Evolutionary conservation across 1,284 basidiomycete species (phyloP).

Genomic region (Mycena citricolor): DNA sequence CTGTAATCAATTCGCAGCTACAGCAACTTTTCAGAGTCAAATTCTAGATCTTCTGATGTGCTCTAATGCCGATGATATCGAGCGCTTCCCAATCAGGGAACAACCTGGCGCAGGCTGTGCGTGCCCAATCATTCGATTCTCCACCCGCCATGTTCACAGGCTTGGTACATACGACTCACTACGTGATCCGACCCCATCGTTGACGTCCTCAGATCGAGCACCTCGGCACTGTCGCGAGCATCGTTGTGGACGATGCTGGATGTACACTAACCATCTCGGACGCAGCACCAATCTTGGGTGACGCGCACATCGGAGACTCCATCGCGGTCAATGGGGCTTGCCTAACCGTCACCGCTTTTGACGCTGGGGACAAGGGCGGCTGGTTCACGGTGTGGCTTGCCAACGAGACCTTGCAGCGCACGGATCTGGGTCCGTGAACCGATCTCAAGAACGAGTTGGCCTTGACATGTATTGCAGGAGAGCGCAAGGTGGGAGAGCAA

Average conservation of each 20-base stretch:
- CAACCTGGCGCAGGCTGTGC: no score
- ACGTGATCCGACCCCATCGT: not conserved
- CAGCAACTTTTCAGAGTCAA: no score
- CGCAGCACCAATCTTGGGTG: conserved; percentile 76
- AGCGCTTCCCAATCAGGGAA: no score
- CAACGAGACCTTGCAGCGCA: conserved; percentile 91
- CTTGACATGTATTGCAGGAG: conserved; percentile 46
- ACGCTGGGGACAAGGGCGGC: conserved; percentile 56
- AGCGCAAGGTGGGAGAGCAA: conserved; percentile 76
- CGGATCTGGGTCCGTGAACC: conserved; percentile 73
- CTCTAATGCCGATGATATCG: no score
- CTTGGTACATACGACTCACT: conserved; percentile 46
- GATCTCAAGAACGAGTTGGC: no score
- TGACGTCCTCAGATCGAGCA: conserved; percentile 66
- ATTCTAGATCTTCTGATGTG: no score
- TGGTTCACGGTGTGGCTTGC: conserved; percentile 95
- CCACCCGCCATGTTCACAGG: conserved; percentile 61
- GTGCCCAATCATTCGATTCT: no score
- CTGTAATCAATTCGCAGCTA: no score
- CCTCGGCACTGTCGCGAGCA: conserved; percentile 68
- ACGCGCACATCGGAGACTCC: conserved; percentile 93
- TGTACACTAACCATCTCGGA: conserved; percentile 84
- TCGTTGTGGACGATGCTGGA: conserved; percentile 67
- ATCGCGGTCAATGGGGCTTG: conserved; percentile 82
- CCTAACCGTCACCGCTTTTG: conserved; percentile 88